These are phyloP conservation scores for Bothriochloa decipiens DNA, from an alignment of 176 grass and related monocot species.

Conservation along the genomic window DNA sequence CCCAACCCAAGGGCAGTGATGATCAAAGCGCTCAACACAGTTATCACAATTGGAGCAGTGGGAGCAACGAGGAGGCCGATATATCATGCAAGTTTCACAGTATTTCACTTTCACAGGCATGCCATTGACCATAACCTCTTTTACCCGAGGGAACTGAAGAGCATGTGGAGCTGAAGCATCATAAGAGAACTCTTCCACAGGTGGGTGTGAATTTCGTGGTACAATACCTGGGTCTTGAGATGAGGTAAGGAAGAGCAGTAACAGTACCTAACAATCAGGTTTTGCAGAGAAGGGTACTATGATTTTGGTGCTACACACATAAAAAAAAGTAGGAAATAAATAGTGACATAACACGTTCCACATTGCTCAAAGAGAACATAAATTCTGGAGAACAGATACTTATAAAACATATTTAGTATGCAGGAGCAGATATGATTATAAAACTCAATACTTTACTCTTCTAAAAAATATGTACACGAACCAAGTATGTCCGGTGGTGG, in stretches of 20 bases:
- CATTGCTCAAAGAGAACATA: conserved; percentile 17
- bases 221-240: conserved; percentile 92
- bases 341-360: neutral
- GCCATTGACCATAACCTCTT: conserved; percentile 76
- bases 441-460: neutral
- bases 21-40: conserved; percentile 91
- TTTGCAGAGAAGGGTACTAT: conserved; percentile 49
- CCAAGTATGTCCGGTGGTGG: neutral
- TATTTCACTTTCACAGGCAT: conserved; percentile 83
- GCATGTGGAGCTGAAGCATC: conserved; percentile 60
- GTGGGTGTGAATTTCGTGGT: conserved; percentile 82
- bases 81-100: conserved; percentile 98
- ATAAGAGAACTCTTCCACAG: conserved; percentile 83
- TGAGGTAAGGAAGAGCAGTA: conserved; percentile 89
- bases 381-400: conserved; percentile 21
- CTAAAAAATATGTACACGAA: conserved; percentile 8
- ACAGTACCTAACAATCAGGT: conserved; percentile 79
- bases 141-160: conserved; percentile 79
- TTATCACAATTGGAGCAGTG: conserved; percentile 97
- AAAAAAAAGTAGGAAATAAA: conserved; percentile 43
- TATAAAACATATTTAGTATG: conserved; percentile 4
- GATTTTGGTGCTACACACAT: conserved; percentile 33
- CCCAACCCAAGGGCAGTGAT: conserved; percentile 96
- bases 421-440: conserved; percentile 28
- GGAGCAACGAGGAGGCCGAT: conserved; percentile 81